A percentile compares a stretch with the other conserved stretches of the same genome.
phyloP scores from a whole-genome alignment of 2,329 filamentous ascomycete genomes.

The Paecilomyces formosus region DNA sequence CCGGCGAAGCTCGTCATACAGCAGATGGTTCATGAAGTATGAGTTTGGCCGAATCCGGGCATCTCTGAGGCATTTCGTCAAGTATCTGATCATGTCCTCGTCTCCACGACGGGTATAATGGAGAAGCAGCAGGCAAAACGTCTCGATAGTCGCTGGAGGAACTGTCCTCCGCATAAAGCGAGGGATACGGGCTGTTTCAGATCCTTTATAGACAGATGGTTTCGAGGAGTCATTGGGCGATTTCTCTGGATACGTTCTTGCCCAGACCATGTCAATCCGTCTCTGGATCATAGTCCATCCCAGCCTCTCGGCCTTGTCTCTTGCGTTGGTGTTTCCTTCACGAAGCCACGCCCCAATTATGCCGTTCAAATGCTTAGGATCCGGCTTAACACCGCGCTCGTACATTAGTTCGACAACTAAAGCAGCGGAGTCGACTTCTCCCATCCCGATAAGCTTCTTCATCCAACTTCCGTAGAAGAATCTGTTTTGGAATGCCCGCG shows the following conservation, averaged over 20 bases:
- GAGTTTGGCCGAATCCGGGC: conserved; percentile 61
- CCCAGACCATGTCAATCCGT: conserved; percentile 56
- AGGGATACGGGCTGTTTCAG: conserved; percentile 22
- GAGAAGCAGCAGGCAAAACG: conserved; percentile 66
- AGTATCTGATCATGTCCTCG: conserved; percentile 48
- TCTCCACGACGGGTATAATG: conserved; percentile 61
- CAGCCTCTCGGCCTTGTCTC: conserved; percentile 57
- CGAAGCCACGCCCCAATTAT: conserved; percentile 73
- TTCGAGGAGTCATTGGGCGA: conserved; percentile 13
- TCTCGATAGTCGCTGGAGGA: conserved; percentile 64
- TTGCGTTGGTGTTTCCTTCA: conserved; percentile 46
- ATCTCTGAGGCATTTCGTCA: conserved; percentile 56
- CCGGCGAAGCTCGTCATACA: conserved; percentile 58
- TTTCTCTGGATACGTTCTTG: conserved; percentile 17
- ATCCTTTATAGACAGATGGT: conserved; percentile 19
- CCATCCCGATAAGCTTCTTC: conserved; percentile 69
- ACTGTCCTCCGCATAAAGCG: conserved; percentile 33
- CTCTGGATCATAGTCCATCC: conserved; percentile 71
- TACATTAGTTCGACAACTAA: conserved; percentile 72
- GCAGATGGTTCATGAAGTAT: conserved; percentile 72
- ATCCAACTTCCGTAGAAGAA: conserved; percentile 88
- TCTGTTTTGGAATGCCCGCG: conserved; percentile 54
- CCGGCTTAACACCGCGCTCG: conserved; percentile 57
- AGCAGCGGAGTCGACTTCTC: conserved; percentile 62
- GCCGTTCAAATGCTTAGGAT: conserved; percentile 72